Evolutionary conservation across 179 eudicot genomes (phyloP).

Genomic region (Carnegiea gigantea): DNA sequence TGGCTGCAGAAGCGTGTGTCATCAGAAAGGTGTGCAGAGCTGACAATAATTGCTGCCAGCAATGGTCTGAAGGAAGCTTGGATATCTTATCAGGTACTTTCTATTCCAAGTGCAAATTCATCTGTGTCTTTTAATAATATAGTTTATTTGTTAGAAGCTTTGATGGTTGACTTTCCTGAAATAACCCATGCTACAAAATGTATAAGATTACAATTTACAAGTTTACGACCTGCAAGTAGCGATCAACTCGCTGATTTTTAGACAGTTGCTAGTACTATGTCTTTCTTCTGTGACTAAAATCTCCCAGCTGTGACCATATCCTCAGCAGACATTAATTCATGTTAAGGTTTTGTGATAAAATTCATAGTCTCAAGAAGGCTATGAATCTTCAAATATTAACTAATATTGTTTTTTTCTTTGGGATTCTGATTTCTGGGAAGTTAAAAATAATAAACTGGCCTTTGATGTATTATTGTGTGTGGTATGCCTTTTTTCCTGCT

Average conservation of each 20-base stretch:
- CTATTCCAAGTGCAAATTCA: background rate
- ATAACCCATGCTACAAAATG: background rate
- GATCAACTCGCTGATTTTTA: background rate
- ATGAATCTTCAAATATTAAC: background rate
- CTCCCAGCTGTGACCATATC: background rate
- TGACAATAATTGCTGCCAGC: conserved; percentile 82
- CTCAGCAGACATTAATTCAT: background rate
- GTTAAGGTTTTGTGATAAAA: background rate
- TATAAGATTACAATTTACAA: background rate
- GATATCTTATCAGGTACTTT: conserved; percentile 90
- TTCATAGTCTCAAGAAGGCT: background rate
- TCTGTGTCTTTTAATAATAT: background rate
- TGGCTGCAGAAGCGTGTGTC: conserved; percentile 68
- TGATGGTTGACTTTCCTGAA: background rate
- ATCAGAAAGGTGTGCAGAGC: conserved; percentile 88
- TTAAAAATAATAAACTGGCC: background rate
- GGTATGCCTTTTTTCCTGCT: background rate
- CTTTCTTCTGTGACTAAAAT: background rate
- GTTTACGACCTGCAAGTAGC: background rate
- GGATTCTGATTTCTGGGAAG: background rate
- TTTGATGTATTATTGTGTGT: background rate
- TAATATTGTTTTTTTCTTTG: background rate
- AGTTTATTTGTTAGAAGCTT: background rate
- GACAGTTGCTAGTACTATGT: background rate
- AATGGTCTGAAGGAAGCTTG: conserved; percentile 93